Conservation (phyloP, 345 rosid species). For the Populus euphratica region DNA sequence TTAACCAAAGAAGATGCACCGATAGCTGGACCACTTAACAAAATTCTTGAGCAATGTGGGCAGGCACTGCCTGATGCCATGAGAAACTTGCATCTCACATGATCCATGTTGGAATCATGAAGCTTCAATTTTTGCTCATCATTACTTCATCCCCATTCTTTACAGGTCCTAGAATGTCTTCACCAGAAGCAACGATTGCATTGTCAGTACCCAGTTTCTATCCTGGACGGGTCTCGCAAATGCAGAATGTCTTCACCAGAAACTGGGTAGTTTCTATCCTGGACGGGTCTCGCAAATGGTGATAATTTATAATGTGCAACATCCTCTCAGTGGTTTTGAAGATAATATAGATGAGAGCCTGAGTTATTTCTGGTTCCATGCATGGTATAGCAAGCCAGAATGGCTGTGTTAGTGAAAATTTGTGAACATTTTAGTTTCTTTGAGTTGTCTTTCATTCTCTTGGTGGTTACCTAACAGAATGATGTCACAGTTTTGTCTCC, state of each 20-base stretch:
- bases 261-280: background rate
- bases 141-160: background rate
- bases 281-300: background rate
- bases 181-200: background rate
- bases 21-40: slow-evolving; percentile 36
- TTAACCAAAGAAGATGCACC: slow-evolving; percentile 37
- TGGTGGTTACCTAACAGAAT: background rate
- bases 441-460: background rate
- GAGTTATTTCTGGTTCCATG: background rate
- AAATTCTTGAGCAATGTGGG: slow-evolving; percentile 48
- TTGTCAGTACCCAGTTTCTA: background rate
- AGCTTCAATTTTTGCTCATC: background rate
- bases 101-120: slow-evolving; percentile 12
- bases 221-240: background rate
- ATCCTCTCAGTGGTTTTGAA: background rate
- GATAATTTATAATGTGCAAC: background rate
- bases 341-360: background rate
- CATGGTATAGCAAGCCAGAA: background rate
- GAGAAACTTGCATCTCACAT: slow-evolving; percentile 20
- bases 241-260: too few relatives aligned
- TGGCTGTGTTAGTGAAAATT: background rate
- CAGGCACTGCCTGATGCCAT: slow-evolving; percentile 47
- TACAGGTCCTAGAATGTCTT: background rate
- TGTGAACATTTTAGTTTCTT: background rate
- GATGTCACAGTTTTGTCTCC: background rate